Evolutionary conservation across 2,329 filamentous ascomycete genomes (phyloP).

Genomic region (Akanthomyces lecanii): DNA sequence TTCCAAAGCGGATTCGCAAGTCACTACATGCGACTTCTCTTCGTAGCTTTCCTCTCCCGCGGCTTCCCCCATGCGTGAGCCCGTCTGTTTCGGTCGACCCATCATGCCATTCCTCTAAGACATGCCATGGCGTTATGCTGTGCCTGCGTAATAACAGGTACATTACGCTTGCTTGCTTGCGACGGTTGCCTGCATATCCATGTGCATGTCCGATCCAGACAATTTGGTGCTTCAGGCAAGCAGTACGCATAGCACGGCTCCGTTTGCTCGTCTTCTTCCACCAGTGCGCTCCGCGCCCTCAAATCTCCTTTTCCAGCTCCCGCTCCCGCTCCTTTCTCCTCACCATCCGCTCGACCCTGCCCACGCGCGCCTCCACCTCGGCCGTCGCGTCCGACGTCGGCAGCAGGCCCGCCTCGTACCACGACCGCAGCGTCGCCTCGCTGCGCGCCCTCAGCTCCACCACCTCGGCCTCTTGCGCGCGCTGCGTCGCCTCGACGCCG

Average conservation of each 20-base stretch:
- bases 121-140: neutral
- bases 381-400: constrained; percentile 65
- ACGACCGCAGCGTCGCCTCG: constrained; percentile 58
- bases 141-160: neutral
- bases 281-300: constrained; percentile 13
- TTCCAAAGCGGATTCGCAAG: neutral
- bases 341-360: constrained; percentile 60
- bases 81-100: neutral
- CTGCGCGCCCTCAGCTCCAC: constrained; percentile 60
- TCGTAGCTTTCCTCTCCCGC: neutral
- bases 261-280: neutral
- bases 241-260: neutral
- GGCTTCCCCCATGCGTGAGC: neutral
- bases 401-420: constrained; percentile 72
- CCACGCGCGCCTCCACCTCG: constrained; percentile 64
- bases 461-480: constrained; percentile 58
- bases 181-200: neutral
- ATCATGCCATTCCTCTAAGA: neutral
- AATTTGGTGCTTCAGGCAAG: neutral
- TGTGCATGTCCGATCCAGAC: no score
- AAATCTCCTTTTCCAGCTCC: constrained; percentile 43
- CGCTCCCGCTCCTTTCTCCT: constrained; percentile 58
- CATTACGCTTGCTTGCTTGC: no score
- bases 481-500: constrained; percentile 55
- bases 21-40: neutral